Evolutionary conservation across 768 basidiomycete species (phyloP).

Genomic region (Zangia roseola): DNA sequence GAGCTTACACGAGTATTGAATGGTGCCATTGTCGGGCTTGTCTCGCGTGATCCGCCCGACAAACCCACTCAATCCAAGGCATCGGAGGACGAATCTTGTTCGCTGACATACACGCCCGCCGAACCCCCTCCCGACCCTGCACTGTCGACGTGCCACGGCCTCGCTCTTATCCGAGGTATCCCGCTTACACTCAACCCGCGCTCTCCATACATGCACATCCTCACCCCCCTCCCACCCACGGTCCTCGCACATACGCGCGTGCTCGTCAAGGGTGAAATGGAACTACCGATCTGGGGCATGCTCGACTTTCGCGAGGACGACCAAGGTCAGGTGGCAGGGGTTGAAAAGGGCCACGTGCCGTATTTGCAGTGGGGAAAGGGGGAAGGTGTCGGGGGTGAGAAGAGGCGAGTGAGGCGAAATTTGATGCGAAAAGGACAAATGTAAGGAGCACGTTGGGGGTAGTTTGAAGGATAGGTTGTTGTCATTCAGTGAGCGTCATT

Average conservation of each 20-base stretch:
- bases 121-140: slow-evolving; percentile 53
- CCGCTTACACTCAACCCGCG: slow-evolving; percentile 27
- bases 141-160: slow-evolving; percentile 65
- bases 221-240: slow-evolving; percentile 68
- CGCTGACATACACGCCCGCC: slow-evolving; percentile 60
- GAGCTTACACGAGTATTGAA: slow-evolving; percentile 76
- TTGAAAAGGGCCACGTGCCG: slow-evolving; percentile 59
- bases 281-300: slow-evolving; percentile 86
- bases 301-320: slow-evolving; percentile 60
- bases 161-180: slow-evolving; percentile 69
- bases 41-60: slow-evolving; percentile 30
- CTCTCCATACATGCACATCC: slow-evolving; percentile 54
- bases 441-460: slow-evolving; percentile 26
- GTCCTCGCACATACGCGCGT: slow-evolving; percentile 36
- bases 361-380: slow-evolving; percentile 77
- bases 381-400: slow-evolving; percentile 70
- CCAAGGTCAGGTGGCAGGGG: slow-evolving; percentile 44
- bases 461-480: no score
- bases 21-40: slow-evolving; percentile 76
- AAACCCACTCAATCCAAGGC: neutral
- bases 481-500: no score
- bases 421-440: slow-evolving; percentile 81
- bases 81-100: neutral
- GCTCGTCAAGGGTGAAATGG: slow-evolving; percentile 84
- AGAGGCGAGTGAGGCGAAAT: slow-evolving; percentile 75